These are phyloP conservation scores for Apiospora pterosperma DNA, from an alignment of 2,329 filamentous ascomycete species.

Conservation along the genomic window DNA sequence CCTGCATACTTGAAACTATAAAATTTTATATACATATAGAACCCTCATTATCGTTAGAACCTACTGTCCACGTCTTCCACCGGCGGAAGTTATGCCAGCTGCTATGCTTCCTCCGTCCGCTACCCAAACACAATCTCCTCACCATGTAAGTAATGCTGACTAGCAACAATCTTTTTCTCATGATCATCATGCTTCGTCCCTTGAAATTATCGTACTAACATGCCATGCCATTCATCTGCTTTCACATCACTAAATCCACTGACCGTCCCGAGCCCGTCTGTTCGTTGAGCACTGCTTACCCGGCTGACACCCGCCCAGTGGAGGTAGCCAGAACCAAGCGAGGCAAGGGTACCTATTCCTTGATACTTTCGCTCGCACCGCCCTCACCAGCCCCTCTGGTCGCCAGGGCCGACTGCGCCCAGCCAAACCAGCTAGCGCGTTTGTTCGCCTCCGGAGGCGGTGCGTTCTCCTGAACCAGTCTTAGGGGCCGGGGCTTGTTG, in stretches of 20 bases:
- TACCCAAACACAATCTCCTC: neutral
- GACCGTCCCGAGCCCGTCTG: neutral
- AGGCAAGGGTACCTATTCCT: slow-evolving; percentile 16
- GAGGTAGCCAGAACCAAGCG: neutral
- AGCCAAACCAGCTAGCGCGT: slow-evolving; percentile 63
- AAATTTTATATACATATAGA: neutral
- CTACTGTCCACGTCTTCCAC: neutral
- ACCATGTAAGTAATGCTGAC: slow-evolving; percentile 2
- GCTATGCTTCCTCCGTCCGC: neutral
- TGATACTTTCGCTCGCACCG: slow-evolving; percentile 18
- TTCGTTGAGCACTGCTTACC: neutral
- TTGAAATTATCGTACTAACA: neutral
- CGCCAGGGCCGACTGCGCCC: slow-evolving; percentile 42
- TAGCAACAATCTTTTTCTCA: slow-evolving; percentile 2
- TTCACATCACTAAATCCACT: neutral
- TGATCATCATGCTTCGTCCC: slow-evolving; percentile 1
- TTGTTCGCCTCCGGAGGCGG: slow-evolving; percentile 52
- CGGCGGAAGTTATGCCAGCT: neutral
- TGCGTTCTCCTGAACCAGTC: slow-evolving; percentile 78
- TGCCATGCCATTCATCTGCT: neutral
- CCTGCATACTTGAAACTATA: slow-evolving; percentile 2
- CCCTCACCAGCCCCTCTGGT: slow-evolving; percentile 44
- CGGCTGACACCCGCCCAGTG: neutral
- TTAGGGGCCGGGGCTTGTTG: slow-evolving; percentile 78
- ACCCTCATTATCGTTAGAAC: slow-evolving; percentile 2